Evolutionary conservation across 768 basidiomycete genomes (phyloP).

Genomic region (Clathrus columnatus): DNA sequence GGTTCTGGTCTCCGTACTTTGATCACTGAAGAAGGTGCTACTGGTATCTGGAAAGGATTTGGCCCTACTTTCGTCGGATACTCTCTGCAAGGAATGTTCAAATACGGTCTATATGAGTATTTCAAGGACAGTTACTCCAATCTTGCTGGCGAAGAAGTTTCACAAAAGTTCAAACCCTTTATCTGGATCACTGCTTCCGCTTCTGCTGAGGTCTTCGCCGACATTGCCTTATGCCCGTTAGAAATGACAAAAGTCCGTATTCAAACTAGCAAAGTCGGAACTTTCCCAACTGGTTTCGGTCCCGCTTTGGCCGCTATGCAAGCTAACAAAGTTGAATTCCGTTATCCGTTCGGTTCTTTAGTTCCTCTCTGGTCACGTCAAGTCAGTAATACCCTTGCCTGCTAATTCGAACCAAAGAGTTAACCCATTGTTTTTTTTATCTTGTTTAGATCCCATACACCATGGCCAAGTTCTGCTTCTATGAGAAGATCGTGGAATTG

Average conservation of each 20-base stretch:
- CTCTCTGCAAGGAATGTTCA: conserved; percentile 95
- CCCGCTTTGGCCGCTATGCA: conserved; percentile 67
- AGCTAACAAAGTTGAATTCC: conserved; percentile 56
- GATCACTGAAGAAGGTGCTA: conserved; percentile 70
- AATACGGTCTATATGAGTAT: conserved; percentile 94
- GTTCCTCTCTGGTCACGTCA: conserved; percentile 86
- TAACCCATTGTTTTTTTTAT: background rate
- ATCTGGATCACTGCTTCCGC: conserved; percentile 95
- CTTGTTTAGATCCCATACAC: conserved; percentile 81
- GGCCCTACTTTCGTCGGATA: conserved; percentile 91
- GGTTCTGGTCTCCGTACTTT: conserved; percentile 52
- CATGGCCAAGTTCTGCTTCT: conserved; percentile 99
- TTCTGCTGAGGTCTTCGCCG: conserved; percentile 92
- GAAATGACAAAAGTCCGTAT: conserved; percentile 94
- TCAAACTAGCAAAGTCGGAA: conserved; percentile 65
- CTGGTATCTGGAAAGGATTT: conserved; percentile 90
- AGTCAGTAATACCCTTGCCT: conserved; percentile 30
- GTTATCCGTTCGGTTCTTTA: conserved; percentile 79
- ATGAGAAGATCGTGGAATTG: conserved; percentile 76
- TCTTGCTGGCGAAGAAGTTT: conserved; percentile 74
- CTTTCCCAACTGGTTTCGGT: conserved; percentile 70
- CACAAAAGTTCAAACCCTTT: conserved; percentile 73
- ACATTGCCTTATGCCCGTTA: conserved; percentile 90
- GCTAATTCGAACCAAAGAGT: background rate
- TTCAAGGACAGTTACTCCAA: conserved; percentile 95